A percentile compares a stretch with the other conserved stretches of the same genome.
Conservation (phyloP, 495 filamentous ascomycete genomes). For the Staphylotrichum longicolle region DNA sequence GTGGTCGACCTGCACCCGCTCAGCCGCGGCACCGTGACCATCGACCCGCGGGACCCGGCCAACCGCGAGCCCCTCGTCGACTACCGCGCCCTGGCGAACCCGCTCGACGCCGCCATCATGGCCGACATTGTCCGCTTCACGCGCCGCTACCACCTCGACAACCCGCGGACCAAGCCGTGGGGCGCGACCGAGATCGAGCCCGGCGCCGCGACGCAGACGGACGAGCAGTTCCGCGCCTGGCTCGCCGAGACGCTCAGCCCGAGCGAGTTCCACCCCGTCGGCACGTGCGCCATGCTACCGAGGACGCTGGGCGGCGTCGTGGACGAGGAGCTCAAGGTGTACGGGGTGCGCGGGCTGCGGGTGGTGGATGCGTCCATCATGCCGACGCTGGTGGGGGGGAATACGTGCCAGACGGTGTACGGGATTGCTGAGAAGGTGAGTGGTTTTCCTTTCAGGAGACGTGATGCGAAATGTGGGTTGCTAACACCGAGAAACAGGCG, state of each 20-base stretch:
- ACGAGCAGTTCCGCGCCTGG: slow-evolving; percentile 34
- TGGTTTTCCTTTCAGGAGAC: not conserved
- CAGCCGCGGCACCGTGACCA: slow-evolving; percentile 46
- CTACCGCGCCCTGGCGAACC: slow-evolving; percentile 50
- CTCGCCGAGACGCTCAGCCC: slow-evolving; percentile 35
- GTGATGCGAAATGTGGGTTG: not conserved
- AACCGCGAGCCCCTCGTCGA: slow-evolving; percentile 44
- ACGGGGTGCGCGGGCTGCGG: slow-evolving; percentile 39
- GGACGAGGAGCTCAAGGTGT: slow-evolving; percentile 43
- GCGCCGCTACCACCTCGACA: slow-evolving; percentile 40
- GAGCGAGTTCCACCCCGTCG: slow-evolving; percentile 45
- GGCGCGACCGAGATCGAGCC: slow-evolving; percentile 33
- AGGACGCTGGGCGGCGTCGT: slow-evolving; percentile 53
- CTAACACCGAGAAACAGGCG: slow-evolving; percentile 10
- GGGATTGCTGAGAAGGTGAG: slow-evolving; percentile 46
- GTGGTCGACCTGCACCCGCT: slow-evolving; percentile 47
- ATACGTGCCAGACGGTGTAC: slow-evolving; percentile 45
- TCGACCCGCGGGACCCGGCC: slow-evolving; percentile 41
- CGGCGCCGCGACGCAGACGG: slow-evolving; percentile 32
- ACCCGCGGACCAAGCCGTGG: slow-evolving; percentile 29
- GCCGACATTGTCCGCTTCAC: slow-evolving; percentile 44
- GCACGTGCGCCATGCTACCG: slow-evolving; percentile 50
- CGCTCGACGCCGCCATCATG: slow-evolving; percentile 45
- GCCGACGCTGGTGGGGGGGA: slow-evolving; percentile 39
- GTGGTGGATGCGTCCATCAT: slow-evolving; percentile 48